Evolutionary conservation across 306 rosid species (phyloP).

Genomic region (Hylodesmum podocarpum): DNA sequence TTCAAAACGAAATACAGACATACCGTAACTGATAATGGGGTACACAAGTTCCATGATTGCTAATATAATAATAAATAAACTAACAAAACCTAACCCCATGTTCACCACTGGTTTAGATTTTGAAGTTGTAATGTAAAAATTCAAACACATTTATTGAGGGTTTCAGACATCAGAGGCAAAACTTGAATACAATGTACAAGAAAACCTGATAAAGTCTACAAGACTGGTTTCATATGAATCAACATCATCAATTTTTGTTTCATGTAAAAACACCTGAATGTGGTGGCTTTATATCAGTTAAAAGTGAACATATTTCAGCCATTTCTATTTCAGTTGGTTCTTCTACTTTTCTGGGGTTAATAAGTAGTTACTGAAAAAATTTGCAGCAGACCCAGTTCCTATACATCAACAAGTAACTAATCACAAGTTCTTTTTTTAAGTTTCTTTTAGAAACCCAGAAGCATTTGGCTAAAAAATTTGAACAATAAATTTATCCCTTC

Average conservation of each 20-base stretch:
- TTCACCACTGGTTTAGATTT: neutral
- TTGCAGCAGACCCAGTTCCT: neutral
- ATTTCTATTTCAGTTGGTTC: neutral
- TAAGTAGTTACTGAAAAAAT: neutral
- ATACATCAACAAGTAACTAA: neutral
- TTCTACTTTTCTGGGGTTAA: neutral
- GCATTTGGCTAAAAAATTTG: constrained; percentile 3
- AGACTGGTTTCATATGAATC: neutral
- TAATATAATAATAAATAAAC: neutral
- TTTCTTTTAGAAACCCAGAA: neutral
- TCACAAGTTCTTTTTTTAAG: neutral
- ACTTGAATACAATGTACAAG: neutral
- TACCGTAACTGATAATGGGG: neutral
- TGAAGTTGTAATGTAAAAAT: constrained; percentile 3
- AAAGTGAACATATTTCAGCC: neutral
- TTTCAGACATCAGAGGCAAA: neutral
- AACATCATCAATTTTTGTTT: neutral
- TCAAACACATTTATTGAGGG: neutral
- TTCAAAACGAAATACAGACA: constrained; percentile 1
- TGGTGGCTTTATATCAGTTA: neutral
- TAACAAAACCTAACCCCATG: neutral
- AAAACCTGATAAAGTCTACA: neutral
- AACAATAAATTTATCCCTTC: neutral
- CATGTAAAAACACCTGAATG: neutral
- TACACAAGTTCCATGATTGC: constrained; percentile 1